These are phyloP conservation scores for Pachysandra terminalis DNA, from an alignment of 164 flowering plant genomes.

Conservation along the genomic window DNA sequence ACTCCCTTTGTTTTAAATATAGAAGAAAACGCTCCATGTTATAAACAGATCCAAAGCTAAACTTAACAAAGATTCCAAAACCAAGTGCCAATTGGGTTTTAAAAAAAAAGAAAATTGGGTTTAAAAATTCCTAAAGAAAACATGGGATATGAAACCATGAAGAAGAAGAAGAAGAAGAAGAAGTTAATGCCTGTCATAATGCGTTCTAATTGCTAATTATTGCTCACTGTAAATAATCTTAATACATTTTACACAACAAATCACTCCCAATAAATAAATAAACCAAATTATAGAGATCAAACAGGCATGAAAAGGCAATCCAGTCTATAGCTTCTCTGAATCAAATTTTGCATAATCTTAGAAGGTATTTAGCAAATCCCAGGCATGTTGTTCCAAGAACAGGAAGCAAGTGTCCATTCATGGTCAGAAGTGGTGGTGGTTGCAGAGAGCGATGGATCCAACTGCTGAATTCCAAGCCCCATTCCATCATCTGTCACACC, in stretches of 20 bases:
- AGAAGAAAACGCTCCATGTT: too few species aligned
- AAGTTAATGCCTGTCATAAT: too few species aligned
- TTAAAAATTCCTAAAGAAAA: too few species aligned
- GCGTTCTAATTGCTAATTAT: too few species aligned
- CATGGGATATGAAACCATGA: too few species aligned
- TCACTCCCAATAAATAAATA: background rate
- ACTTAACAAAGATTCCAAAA: too few species aligned
- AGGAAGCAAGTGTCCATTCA: conserved; percentile 28
- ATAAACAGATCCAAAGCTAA: too few species aligned
- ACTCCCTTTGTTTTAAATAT: too few species aligned
- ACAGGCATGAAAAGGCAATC: background rate
- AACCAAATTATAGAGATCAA: background rate
- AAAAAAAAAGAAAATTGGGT: too few species aligned
- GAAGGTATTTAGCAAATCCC: conserved; percentile 29
- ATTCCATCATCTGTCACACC: conserved; percentile 31
- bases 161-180: too few species aligned
- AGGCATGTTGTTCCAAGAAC: conserved; percentile 46
- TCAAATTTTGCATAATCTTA: background rate
- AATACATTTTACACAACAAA: background rate
- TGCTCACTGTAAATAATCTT: too few species aligned
- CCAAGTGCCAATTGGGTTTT: too few species aligned
- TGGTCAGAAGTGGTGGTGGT: conserved; percentile 12
- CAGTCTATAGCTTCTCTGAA: background rate
- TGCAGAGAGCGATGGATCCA: conserved; percentile 15
- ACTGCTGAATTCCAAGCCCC: conserved; percentile 34